Conservation (phyloP, 495 filamentous ascomycete species). For the Lophiotrema nucula region DNA sequence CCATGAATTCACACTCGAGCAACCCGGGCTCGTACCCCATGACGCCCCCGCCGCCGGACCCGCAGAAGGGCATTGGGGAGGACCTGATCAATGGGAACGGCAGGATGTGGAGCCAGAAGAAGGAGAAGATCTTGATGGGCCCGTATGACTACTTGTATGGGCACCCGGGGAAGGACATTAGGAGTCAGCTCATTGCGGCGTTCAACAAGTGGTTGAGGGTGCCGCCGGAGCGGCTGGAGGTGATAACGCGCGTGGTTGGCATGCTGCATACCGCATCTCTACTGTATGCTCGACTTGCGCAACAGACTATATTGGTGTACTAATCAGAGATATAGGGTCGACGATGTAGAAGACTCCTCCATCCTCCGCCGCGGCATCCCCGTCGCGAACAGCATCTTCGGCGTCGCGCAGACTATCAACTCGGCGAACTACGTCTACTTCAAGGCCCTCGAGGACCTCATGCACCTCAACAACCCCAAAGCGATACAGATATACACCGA, state of each 20-base stretch:
- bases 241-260: constrained; percentile 83
- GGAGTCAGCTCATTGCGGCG: constrained; percentile 77
- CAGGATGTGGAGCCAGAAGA: constrained; percentile 39
- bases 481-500: constrained; percentile 79
- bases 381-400: constrained; percentile 92
- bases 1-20: constrained; percentile 1
- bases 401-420: constrained; percentile 94
- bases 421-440: constrained; percentile 98
- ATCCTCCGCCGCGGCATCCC: constrained; percentile 82
- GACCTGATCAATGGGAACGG: constrained; percentile 30
- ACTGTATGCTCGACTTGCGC: constrained; percentile 48
- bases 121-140: constrained; percentile 67
- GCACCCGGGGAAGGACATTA: constrained; percentile 90
- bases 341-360: constrained; percentile 72
- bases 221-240: constrained; percentile 67
- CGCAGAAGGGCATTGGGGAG: constrained; percentile 26
- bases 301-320: constrained; percentile 17
- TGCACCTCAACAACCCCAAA: constrained; percentile 68
- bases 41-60: constrained; percentile 30
- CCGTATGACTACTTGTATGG: constrained; percentile 85
- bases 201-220: constrained; percentile 91
- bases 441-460: constrained; percentile 69
- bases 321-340: too few relatives aligned
- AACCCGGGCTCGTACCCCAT: constrained; percentile 15
- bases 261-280: constrained; percentile 95